Conservation (phyloP, 441 rosid species). For the Populus trichocarpa region DNA sequence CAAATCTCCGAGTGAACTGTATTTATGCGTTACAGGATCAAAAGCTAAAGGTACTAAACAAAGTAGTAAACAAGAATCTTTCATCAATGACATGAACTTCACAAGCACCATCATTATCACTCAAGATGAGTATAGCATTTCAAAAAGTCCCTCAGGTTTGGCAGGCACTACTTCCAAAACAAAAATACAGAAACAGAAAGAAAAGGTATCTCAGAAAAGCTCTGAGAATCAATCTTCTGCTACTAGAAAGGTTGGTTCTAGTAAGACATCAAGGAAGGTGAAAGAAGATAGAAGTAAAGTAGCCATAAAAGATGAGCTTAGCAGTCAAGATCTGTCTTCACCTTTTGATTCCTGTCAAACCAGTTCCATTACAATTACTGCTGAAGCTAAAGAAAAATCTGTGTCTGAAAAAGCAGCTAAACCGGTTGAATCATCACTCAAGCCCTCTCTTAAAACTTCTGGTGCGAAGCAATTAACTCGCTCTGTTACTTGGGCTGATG, state of each 20-base stretch:
- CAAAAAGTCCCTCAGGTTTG: conserved; percentile 44
- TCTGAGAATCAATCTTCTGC: conserved; percentile 33
- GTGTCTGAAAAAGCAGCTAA: conserved; percentile 26
- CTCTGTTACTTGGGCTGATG: conserved; percentile 81
- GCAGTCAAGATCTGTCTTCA: conserved; percentile 27
- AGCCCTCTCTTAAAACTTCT: conserved; percentile 65
- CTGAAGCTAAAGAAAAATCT: conserved; percentile 26
- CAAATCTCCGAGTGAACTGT: background rate
- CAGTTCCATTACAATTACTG: conserved; percentile 11
- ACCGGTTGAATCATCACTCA: conserved; percentile 38
- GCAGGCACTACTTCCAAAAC: conserved; percentile 22
- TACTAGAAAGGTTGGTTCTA: conserved; percentile 21
- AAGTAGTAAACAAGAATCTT: conserved; percentile 25
- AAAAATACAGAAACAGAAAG: conserved; percentile 28
- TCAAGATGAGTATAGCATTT: conserved; percentile 52
- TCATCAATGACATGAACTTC: conserved; percentile 56
- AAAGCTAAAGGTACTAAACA: conserved; percentile 30
- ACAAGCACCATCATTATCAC: conserved; percentile 51
- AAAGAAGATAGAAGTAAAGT: conserved; percentile 26
- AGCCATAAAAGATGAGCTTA: conserved; percentile 20
- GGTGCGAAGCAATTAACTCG: conserved; percentile 45
- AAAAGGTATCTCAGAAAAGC: conserved; percentile 24
- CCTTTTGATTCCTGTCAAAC: conserved; percentile 25
- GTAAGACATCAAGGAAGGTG: conserved; percentile 24
- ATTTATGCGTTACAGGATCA: conserved; percentile 42